phyloP scores from a whole-genome alignment of 768 basidiomycete species.

The Tylopilus rubrobrunneus region DNA sequence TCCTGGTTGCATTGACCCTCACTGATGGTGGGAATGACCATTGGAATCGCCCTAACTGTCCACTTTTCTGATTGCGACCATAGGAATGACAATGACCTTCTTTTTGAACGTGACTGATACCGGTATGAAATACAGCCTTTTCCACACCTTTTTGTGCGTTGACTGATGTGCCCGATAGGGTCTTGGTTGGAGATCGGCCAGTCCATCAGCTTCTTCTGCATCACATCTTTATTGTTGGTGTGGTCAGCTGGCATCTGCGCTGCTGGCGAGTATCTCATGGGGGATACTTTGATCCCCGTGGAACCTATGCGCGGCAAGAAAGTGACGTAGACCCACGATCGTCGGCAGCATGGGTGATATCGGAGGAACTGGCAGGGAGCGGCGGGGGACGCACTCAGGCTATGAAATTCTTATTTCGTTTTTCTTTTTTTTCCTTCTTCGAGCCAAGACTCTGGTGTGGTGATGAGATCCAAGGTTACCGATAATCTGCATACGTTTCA shows the following conservation, averaged over 20 bases:
- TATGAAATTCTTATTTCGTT: neutral
- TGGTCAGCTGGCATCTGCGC: constrained; percentile 79
- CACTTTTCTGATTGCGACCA: neutral
- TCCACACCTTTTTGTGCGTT: neutral
- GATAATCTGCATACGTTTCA: neutral
- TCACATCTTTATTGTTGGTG: constrained; percentile 71
- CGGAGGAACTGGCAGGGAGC: neutral
- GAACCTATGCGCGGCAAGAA: constrained; percentile 17
- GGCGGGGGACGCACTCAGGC: constrained; percentile 1
- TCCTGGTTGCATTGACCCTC: constrained; percentile 71
- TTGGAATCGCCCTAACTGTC: neutral
- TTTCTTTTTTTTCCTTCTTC: neutral
- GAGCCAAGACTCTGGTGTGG: neutral
- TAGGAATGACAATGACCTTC: constrained; percentile 80
- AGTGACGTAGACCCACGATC: constrained; percentile 21
- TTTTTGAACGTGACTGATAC: constrained; percentile 83
- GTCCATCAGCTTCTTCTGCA: constrained; percentile 84
- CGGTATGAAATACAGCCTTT: constrained; percentile 36
- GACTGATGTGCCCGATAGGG: constrained; percentile 36
- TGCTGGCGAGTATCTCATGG: constrained; percentile 68
- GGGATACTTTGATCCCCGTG: constrained; percentile 26
- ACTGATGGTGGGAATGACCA: constrained; percentile 8
- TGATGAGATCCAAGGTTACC: neutral
- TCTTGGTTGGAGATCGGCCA: constrained; percentile 91
- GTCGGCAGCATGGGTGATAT: constrained; percentile 15